Base-by-base conservation (phyloP, 768 basidiomycete species). In the Termitomyces sp. region DNA sequence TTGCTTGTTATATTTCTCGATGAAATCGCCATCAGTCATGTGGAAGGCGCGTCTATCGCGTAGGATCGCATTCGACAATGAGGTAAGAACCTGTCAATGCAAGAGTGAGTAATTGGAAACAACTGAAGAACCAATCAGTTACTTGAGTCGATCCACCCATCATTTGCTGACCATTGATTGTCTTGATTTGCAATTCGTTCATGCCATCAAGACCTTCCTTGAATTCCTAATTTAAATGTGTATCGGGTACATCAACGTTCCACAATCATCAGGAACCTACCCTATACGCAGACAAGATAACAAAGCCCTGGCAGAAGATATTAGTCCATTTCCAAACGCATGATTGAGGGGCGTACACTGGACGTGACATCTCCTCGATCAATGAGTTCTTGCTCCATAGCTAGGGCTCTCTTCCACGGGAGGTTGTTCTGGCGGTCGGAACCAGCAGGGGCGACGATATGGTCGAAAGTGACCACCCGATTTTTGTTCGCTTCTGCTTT, bases 21-120 rank as follows among this genome's bases (percentile, higher is more conserved):
- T 55, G 66, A 73, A 78, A 18, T 75, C 67, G 3, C 61, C 16
- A 56, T 57, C 58, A 18, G 72, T 64, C 13, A 76, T 63, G 45
- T 77, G 73, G 51, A 79, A 79, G 1, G 71, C 72, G 10, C 77
- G 73, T 10, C 63, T 60, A 47, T 81, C 79, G 16, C 71, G 66
- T 47, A 79, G 65, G 18, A 79, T 77, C 72, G n/a, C 71, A 67
- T 50, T 80, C 59, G 55, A 58, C 12, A 10, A 47, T 49, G 16
- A 8, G 1, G 20, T 36, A 46, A 60, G 40, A 1, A 46, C 49
- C 59, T 60, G 44, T 26, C 26, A 36, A 36, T 37, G 0, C 5
- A 10, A 53, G 24, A 10, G 33, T 44, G 4, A 30, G 24, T 32
- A 8, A 26, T n/a, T 30, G 9, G 10, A 4, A 4, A 18, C 13